Percentiles rank a stretch among this genome's conserved stretches.
These are phyloP conservation scores for Phaseolus lunatus DNA, from an alignment of 306 rosid genomes.

Conservation along the genomic window DNA sequence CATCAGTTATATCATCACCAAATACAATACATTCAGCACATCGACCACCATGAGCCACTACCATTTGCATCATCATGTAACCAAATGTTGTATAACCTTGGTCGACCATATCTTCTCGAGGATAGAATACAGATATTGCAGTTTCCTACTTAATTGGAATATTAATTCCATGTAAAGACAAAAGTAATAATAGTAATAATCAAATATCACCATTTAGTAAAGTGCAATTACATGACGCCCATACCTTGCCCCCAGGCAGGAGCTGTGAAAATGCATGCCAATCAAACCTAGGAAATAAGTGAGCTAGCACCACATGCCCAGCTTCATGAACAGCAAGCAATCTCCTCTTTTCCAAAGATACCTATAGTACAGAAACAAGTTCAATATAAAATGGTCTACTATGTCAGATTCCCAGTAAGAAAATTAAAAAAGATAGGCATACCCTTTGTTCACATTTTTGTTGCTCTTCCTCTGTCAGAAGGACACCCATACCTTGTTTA, in stretches of 20 bases:
- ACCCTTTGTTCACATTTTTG: conserved; percentile 88
- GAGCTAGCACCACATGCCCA: conserved; percentile 91
- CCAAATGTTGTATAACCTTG: conserved; percentile 98
- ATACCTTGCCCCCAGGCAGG: conserved; percentile 97
- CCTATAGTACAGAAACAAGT: conserved; percentile 51
- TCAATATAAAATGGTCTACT: conserved; percentile 35
- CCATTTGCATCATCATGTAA: conserved; percentile 96
- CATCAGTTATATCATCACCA: conserved; percentile 90
- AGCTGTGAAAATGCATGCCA: conserved; percentile 99
- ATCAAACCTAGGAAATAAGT: conserved; percentile 93
- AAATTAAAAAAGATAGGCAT: conserved; percentile 46
- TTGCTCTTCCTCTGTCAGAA: conserved; percentile 97
- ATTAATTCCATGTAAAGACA: conserved; percentile 38
- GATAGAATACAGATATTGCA: conserved; percentile 89
- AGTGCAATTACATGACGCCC: conserved; percentile 44
- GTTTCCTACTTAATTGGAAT: conserved; percentile 73
- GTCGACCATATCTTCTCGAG: conserved; percentile 94
- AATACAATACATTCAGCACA: conserved; percentile 85
- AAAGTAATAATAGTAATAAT: conserved; percentile 19
- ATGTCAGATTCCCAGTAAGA: conserved; percentile 26
- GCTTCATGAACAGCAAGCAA: conserved; percentile 99
- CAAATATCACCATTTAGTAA: conserved; percentile 32
- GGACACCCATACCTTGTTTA: conserved; percentile 99
- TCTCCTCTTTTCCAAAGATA: conserved; percentile 80
- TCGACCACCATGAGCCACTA: conserved; percentile 97